Conservation (phyloP, 2,329 filamentous ascomycete genomes). For the Aspergillus persii region DNA sequence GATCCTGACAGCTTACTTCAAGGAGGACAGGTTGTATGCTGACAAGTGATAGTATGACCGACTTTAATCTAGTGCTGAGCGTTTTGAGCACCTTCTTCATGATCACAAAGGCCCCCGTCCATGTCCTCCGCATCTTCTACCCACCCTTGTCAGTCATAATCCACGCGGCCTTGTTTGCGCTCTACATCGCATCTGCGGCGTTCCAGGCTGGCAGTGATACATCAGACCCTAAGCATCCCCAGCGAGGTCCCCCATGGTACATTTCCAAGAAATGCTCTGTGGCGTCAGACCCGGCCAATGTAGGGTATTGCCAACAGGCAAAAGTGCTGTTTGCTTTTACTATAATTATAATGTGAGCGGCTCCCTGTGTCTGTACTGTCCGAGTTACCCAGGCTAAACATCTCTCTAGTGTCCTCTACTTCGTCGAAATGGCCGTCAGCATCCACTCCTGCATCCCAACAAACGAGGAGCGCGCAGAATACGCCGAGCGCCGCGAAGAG, state of each 20-base stretch:
- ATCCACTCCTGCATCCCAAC: conserved; percentile 48
- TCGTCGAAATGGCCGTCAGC: conserved; percentile 47
- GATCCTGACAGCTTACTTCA: background rate
- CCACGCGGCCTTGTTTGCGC: conserved; percentile 50
- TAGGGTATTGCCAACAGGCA: conserved; percentile 59
- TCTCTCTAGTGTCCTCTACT: conserved; percentile 48
- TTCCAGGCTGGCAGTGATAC: conserved; percentile 59
- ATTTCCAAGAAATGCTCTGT: conserved; percentile 61
- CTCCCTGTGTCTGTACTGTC: background rate
- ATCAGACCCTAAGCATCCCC: conserved; percentile 54
- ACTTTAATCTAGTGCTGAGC: conserved; percentile 61
- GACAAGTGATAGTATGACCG: conserved; percentile 50
- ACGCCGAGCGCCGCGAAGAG: conserved; percentile 35
- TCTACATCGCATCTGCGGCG: conserved; percentile 56
- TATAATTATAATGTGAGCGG: conserved; percentile 54
- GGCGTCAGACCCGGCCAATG: conserved; percentile 44
- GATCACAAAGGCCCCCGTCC: conserved; percentile 57
- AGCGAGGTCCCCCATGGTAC: conserved; percentile 61
- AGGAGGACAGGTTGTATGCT: conserved; percentile 4
- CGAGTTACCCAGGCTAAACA: conserved; percentile 11
- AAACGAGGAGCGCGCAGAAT: conserved; percentile 35
- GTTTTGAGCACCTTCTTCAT: conserved; percentile 62
- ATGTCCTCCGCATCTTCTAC: conserved; percentile 56
- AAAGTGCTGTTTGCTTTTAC: conserved; percentile 58
- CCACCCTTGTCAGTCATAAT: conserved; percentile 54